A percentile compares a stretch with the other conserved stretches of the same genome.
Conservation (phyloP, 2,329 filamentous ascomycete genomes). For the Neofusicoccum parvum region DNA sequence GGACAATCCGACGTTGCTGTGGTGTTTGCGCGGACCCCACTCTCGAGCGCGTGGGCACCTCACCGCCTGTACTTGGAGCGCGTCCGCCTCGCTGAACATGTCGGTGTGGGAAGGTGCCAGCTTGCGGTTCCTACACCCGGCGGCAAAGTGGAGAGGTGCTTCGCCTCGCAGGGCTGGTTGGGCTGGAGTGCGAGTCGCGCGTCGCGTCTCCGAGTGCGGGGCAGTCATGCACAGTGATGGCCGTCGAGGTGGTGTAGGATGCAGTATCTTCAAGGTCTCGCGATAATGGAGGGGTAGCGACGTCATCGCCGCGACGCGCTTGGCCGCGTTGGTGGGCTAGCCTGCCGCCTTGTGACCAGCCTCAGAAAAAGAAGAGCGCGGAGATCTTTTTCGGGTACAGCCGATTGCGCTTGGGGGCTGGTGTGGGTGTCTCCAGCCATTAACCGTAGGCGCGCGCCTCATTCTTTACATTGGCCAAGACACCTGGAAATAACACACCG, state of each 20-base stretch:
- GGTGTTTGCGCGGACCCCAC: conserved; percentile 10
- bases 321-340: neutral
- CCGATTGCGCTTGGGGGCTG: conserved; percentile 16
- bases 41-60: conserved; percentile 2
- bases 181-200: conserved; percentile 15
- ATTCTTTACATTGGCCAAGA: conserved; percentile 12
- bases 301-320: conserved; percentile 10
- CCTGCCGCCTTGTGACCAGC: conserved; percentile 17
- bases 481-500: conserved; percentile 7
- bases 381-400: conserved; percentile 20
- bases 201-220: conserved; percentile 9
- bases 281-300: conserved; percentile 15
- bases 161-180: conserved; percentile 9
- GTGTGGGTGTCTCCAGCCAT: neutral
- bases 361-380: conserved; percentile 12
- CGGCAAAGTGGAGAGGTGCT: conserved; percentile 12
- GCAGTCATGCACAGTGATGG: conserved; percentile 11
- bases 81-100: conserved; percentile 13
- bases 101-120: conserved; percentile 16
- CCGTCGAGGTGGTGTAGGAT: conserved; percentile 1
- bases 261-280: conserved; percentile 13
- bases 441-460: conserved; percentile 10
- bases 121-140: conserved; percentile 11
- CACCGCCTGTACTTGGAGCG: conserved; percentile 8
- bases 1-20: conserved; percentile 5